phyloP scores from a whole-genome alignment of 2,329 filamentous ascomycete species.

The Penicillium brevicompactum region DNA sequence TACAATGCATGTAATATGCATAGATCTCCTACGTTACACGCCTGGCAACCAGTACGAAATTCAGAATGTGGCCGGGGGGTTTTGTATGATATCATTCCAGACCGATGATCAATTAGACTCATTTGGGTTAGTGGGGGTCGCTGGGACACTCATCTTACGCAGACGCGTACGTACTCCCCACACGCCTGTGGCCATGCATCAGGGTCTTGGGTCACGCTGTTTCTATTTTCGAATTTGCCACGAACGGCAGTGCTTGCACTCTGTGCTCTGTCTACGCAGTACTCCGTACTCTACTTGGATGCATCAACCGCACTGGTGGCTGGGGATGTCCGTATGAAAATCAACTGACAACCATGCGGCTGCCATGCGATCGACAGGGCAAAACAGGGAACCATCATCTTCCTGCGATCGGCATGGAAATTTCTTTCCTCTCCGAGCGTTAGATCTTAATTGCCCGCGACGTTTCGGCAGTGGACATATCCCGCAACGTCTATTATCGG shows the following conservation, averaged over 20 bases:
- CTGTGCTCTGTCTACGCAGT: no score
- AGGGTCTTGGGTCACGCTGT: not conserved
- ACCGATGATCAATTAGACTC: conserved; percentile 6
- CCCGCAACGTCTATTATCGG: not conserved
- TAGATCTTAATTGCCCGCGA: not conserved
- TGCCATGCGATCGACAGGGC: not conserved
- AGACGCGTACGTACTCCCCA: conserved; percentile 10
- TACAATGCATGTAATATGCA: not conserved
- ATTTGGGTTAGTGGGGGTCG: conserved; percentile 3
- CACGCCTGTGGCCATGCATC: not conserved
- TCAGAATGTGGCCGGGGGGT: not conserved
- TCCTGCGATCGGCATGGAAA: not conserved
- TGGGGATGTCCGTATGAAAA: not conserved
- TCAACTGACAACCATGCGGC: conserved; percentile 2
- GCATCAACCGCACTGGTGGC: not conserved
- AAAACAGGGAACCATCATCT: not conserved
- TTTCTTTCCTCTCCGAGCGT: not conserved
- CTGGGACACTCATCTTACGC: conserved; percentile 3
- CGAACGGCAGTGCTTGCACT: not conserved
- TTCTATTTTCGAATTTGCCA: conserved; percentile 1
- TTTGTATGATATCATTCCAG: conserved; percentile 7
- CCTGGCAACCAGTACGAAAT: not conserved
- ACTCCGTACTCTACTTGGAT: no score
- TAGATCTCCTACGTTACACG: not conserved
- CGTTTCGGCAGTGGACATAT: not conserved